Evolutionary conservation across 805 yeast species (phyloP), one percentile per base, ranked within the genome.

Genomic region (Saccharomycopsis guyanensis): DNA sequence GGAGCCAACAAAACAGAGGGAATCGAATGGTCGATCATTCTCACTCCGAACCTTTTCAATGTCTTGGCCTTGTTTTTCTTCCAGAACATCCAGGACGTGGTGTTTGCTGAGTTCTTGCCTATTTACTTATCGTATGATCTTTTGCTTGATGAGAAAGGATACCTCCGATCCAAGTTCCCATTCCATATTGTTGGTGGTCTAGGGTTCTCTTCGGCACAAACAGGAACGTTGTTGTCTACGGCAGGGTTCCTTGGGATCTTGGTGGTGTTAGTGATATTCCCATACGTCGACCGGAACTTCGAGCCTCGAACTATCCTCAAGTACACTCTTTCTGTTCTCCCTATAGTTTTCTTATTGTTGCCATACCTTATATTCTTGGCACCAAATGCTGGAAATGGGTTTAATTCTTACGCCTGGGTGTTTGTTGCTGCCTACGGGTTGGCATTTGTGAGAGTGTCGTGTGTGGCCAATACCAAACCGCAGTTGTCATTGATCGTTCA

Each of bases 91-190:
- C 80, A 74, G 55, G 57, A 64, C 13, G 62, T 72, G 12, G 77
- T 75, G 3, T 73, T 64, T 55, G 67, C 70, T 24, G 82, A 78
- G 57, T 73, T 78, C 44, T 55, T 78, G 38, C 83, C 84, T 0
- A 71, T 78, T 3, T 71, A 71, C 45, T 61, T 77, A 10, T 77
- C 80, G 2, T 60, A 60, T 50, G 60, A 57, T 39, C 49, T 59
- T 32, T 57, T 56, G 10, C 57, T 50, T 39, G 60, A 57, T 37
- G 47, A 52, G 10, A 52, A 57, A 4, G 61, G 60, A 18, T 46
- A 47, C 3, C 43, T 59, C 42, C 42, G 48, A 12, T 64, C 71
- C 4, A 27, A 45, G 27, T 72, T 73, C 48, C 78, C 78, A 3
- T 65, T 65, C 55, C 54, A 48, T 16, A 55, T 71, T 27, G 57